These are phyloP conservation scores for Rhododendron ovatum DNA, from an alignment of 148 eudicot species.

Conservation along the genomic window DNA sequence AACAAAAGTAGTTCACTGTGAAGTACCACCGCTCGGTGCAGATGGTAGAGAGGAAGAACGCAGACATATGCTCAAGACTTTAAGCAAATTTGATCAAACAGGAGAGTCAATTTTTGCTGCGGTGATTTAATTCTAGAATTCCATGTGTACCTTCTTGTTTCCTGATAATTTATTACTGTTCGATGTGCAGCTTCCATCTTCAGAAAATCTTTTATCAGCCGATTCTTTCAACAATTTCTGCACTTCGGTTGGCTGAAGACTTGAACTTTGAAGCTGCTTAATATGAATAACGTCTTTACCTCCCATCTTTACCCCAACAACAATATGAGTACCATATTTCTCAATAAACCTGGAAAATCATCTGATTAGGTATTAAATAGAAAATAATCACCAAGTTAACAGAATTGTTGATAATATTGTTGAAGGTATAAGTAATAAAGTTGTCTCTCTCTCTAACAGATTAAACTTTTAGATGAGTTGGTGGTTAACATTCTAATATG, in stretches of 20 bases:
- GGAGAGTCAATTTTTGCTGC: background rate
- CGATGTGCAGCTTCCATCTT: slow-evolving; percentile 26
- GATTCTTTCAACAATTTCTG: slow-evolving; percentile 67
- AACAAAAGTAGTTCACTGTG: background rate
- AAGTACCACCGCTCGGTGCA: background rate
- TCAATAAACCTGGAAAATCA: slow-evolving; percentile 78
- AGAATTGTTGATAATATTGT: background rate
- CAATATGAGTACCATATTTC: slow-evolving; percentile 83
- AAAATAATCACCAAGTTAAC: background rate
- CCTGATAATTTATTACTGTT: slow-evolving; percentile 25
- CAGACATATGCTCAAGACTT: background rate
- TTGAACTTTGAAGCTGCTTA: slow-evolving; percentile 72
- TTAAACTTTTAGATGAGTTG: no score
- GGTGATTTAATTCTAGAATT: background rate
- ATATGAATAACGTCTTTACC: slow-evolving; percentile 92
- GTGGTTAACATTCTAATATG: no score
- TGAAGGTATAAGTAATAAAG: no score
- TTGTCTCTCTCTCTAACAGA: no score
- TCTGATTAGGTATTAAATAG: background rate
- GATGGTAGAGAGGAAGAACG: background rate
- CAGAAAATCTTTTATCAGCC: slow-evolving; percentile 74
- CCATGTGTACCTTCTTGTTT: slow-evolving; percentile 50
- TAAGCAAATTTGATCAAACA: slow-evolving; percentile 8
- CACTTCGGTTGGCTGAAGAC: slow-evolving; percentile 55
- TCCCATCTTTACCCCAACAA: slow-evolving; percentile 94